A percentile compares a stretch with the other conserved stretches of the same genome.
phyloP scores from a whole-genome alignment of 2,329 filamentous ascomycete genomes.

The Penicillium expansum region DNA sequence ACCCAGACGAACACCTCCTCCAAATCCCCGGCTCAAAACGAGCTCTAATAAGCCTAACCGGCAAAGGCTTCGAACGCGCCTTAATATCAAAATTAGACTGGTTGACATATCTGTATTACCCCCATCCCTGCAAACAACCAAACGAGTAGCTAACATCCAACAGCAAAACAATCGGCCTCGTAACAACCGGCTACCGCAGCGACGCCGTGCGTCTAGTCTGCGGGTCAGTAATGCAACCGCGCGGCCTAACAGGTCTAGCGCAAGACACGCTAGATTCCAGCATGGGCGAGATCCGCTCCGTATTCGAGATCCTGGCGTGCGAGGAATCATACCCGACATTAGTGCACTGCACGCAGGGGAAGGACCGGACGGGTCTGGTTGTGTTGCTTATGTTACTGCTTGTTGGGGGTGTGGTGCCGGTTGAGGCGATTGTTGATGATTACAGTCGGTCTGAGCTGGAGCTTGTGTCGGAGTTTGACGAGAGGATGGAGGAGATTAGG shows the following conservation, averaged over 20 bases:
- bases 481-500: conserved; percentile 65
- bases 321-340: conserved; percentile 60
- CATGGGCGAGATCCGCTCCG: conserved; percentile 61
- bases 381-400: conserved; percentile 67
- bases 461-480: conserved; percentile 60
- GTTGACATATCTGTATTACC: conserved; percentile 59
- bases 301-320: conserved; percentile 64
- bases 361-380: conserved; percentile 76
- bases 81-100: conserved; percentile 67
- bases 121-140: too few relatives aligned
- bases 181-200: conserved; percentile 64
- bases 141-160: too few relatives aligned
- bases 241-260: conserved; percentile 69
- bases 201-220: conserved; percentile 69
- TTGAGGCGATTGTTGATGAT: conserved; percentile 64
- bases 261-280: conserved; percentile 68
- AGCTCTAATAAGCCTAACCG: conserved; percentile 70
- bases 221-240: conserved; percentile 66
- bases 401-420: conserved; percentile 51
- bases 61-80: conserved; percentile 65
- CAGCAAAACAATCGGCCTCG: conserved; percentile 61
- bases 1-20: conserved; percentile 54
- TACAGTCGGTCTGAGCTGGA: conserved; percentile 65
- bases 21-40: conserved; percentile 65
- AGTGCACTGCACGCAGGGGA: conserved; percentile 85